Evolutionary conservation across 2,329 filamentous ascomycete species (phyloP).

Genomic region (Fusarium fracticaudum): DNA sequence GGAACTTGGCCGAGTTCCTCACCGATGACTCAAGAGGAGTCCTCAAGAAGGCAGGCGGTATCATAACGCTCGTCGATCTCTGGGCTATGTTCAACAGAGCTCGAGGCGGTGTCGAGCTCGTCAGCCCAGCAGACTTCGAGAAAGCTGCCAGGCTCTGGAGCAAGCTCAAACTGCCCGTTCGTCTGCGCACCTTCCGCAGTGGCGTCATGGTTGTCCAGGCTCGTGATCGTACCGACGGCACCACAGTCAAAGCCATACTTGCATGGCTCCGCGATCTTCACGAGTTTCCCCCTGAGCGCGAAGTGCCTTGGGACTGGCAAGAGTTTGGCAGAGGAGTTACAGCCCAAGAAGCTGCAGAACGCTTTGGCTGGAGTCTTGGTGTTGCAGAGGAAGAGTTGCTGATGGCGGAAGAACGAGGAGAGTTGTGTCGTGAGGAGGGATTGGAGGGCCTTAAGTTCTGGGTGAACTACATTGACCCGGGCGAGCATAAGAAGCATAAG

Average conservation of each 20-base stretch:
- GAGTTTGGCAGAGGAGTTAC: slow-evolving; percentile 86
- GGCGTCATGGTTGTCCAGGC: slow-evolving; percentile 95
- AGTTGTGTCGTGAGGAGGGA: slow-evolving; percentile 88
- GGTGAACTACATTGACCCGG: slow-evolving; percentile 76
- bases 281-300: slow-evolving; percentile 68
- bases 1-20: slow-evolving; percentile 87
- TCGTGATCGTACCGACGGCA: slow-evolving; percentile 87
- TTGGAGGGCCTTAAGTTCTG: slow-evolving; percentile 93
- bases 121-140: slow-evolving; percentile 91
- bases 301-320: slow-evolving; percentile 79
- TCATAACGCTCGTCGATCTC: slow-evolving; percentile 88
- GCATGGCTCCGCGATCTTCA: slow-evolving; percentile 82
- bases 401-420: slow-evolving; percentile 93
- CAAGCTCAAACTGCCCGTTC: slow-evolving; percentile 83
- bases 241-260: slow-evolving; percentile 80
- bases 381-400: slow-evolving; percentile 95
- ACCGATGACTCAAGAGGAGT: slow-evolving; percentile 85
- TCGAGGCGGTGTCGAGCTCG: slow-evolving; percentile 90
- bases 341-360: slow-evolving; percentile 86
- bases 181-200: slow-evolving; percentile 88
- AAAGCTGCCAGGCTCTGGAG: slow-evolving; percentile 92
- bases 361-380: slow-evolving; percentile 96
- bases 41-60: slow-evolving; percentile 82
- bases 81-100: slow-evolving; percentile 97
- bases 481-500: slow-evolving; percentile 48